Evolutionary conservation across 2,329 filamentous ascomycete genomes (phyloP).

Genomic region (Apiospora kogelbergensis): DNA sequence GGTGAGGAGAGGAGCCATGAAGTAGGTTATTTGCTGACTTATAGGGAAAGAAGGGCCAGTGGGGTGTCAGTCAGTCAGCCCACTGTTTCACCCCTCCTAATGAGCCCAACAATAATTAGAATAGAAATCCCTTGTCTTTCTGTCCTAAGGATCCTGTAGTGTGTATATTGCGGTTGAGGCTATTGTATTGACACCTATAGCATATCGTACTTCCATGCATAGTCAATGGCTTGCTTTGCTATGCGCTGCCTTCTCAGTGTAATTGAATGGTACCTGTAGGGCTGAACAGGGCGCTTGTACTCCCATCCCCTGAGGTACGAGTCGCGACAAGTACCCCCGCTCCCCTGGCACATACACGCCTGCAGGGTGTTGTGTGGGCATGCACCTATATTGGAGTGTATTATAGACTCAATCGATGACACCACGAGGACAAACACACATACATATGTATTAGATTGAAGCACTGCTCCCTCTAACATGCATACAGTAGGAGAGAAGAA

Average conservation of each 20-base stretch:
- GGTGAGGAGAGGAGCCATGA: background rate
- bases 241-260: background rate
- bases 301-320: background rate
- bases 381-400: background rate
- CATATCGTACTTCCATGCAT: background rate
- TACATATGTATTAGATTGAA: too few relatives aligned
- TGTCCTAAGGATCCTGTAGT: background rate
- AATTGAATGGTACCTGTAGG: background rate
- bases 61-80: background rate
- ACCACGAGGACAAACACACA: too few relatives aligned
- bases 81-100: background rate
- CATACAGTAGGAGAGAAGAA: too few relatives aligned
- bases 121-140: background rate
- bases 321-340: background rate
- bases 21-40: background rate
- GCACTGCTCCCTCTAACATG: too few relatives aligned
- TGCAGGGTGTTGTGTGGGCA: background rate
- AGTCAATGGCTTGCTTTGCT: background rate
- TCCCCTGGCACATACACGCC: background rate
- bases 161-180: background rate
- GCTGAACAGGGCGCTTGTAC: background rate
- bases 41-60: background rate
- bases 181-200: background rate
- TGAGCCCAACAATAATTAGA: background rate
- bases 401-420: background rate